Evolutionary conservation across 441 rosid species (phyloP), one percentile per base, ranked within the genome.

Genomic region (Syzygium malaccense): DNA sequence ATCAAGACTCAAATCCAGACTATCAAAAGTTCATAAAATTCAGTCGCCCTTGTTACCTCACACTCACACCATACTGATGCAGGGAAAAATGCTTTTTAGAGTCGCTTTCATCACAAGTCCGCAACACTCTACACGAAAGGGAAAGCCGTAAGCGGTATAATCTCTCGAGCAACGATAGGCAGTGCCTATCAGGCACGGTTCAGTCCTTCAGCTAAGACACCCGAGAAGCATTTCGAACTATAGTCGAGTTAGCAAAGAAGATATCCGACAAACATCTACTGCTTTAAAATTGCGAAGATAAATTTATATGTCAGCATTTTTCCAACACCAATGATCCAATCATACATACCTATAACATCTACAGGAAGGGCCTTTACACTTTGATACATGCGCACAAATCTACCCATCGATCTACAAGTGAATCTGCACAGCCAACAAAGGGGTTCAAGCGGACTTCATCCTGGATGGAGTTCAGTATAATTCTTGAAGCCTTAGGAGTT

Each of bases 381-480:
- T 48, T 87, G 87, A 89, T 56, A 87, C 89, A 89, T 80, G 91
- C 91, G 91, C 90, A 90, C 60, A 84, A 90, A 88, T 90, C 91
- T 87, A 91, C 87, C 87, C 88, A 91, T 90, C 90, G 92, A 86
- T 88, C 75, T 48, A 88, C 89, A 86, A 75, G 83, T 88, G 88
- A 89, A 90, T 71, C 89, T 87, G 86, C 80, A 90, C 80, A 85
- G 86, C 93, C 89, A 88, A 87, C 41, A 86, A 57, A 91, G 91
- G 87, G 83, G 92, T 57, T 85, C 68, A 88, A 92, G 89, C 87
- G 75, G 90, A 89, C 89, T 90, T 86, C 92, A 93, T 91, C 90
- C 92, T 90, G 94, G 91, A 90, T 54, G 88, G 87, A 90, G 93
- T 92, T 51, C 87, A 58, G 88, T 90, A 92, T 92, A 94, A 92